Conservation (phyloP, 2,329 filamentous ascomycete species). For the Claviceps lovelessii region DNA sequence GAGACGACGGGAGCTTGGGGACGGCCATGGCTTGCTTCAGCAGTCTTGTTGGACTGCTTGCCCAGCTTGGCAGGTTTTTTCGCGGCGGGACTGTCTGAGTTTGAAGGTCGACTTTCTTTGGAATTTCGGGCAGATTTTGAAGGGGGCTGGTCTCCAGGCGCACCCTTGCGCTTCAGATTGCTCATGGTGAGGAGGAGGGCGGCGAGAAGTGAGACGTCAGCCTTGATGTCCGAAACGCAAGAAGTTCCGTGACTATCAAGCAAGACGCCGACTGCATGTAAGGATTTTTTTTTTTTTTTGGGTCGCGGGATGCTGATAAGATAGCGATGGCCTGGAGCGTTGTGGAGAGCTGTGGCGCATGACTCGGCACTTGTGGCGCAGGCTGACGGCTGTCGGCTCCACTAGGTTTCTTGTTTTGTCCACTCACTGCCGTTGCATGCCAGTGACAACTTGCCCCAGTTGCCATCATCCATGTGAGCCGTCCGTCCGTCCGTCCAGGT, state of each 20-base stretch:
- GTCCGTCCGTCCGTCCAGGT: no score
- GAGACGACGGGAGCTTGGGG: constrained; percentile 26
- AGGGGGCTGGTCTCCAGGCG: constrained; percentile 35
- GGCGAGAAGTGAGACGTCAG: neutral
- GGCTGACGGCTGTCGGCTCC: neutral
- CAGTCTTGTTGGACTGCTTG: constrained; percentile 19
- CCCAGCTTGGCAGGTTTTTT: constrained; percentile 11
- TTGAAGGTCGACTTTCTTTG: constrained; percentile 33
- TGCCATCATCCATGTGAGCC: neutral
- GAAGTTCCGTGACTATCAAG: constrained; percentile 8
- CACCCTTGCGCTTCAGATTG: constrained; percentile 44
- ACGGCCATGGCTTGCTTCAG: constrained; percentile 12
- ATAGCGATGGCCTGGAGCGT: neutral
- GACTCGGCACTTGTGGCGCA: constrained; percentile 3
- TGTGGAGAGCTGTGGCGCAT: neutral
- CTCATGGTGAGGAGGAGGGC: constrained; percentile 29
- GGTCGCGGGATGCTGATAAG: constrained; percentile 15
- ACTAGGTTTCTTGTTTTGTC: neutral
- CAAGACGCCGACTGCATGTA: neutral
- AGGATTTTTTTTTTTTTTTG: constrained; percentile 6
- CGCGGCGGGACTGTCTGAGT: constrained; percentile 23
- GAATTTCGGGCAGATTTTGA: constrained; percentile 33
- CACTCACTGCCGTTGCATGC: neutral
- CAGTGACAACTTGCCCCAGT: neutral
- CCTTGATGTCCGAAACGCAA: neutral